A percentile compares a stretch with the other conserved stretches of the same genome.
These are phyloP conservation scores for Colletotrichum sp. DNA, from an alignment of 2,329 filamentous ascomycete genomes.

Conservation along the genomic window DNA sequence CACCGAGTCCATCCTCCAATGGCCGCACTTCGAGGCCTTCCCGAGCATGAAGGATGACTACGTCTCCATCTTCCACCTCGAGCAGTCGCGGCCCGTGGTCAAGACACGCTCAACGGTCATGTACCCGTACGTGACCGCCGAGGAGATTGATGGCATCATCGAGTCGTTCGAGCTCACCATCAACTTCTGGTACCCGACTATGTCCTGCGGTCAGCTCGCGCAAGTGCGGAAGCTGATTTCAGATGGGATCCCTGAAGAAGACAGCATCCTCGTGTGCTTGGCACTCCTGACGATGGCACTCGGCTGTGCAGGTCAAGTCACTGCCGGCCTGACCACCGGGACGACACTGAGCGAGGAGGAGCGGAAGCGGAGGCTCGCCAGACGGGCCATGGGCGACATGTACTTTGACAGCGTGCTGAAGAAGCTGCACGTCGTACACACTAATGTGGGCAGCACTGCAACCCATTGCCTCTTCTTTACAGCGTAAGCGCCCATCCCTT, in stretches of 20 bases:
- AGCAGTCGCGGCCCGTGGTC: conserved; percentile 44
- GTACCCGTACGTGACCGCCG: conserved; percentile 44
- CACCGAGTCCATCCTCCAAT: conserved; percentile 55
- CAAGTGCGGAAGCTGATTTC: conserved; percentile 35
- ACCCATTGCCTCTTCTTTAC: conserved; percentile 56
- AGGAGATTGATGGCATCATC: conserved; percentile 46
- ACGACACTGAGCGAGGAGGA: conserved; percentile 27
- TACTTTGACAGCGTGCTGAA: conserved; percentile 53
- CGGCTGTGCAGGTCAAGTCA: conserved; percentile 49
- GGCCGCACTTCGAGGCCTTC: conserved; percentile 53
- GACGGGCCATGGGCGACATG: conserved; percentile 41
- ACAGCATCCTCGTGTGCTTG: conserved; percentile 43
- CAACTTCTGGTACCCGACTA: conserved; percentile 60
- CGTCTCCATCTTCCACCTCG: conserved; percentile 51
- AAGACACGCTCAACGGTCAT: conserved; percentile 36
- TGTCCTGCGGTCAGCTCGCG: conserved; percentile 43
- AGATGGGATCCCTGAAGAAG: conserved; percentile 38
- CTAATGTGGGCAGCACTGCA: conserved; percentile 48
- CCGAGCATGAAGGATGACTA: conserved; percentile 46
- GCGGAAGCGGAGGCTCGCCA: conserved; percentile 31
- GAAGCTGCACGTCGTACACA: conserved; percentile 49
- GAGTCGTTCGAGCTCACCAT: conserved; percentile 49
- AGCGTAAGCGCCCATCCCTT: conserved; percentile 39
- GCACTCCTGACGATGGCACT: conserved; percentile 52
- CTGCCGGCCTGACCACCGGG: conserved; percentile 29